These are phyloP conservation scores for Moesziomyces parantarcticus DNA, from an alignment of 1,284 basidiomycete species.

Conservation along the genomic window DNA sequence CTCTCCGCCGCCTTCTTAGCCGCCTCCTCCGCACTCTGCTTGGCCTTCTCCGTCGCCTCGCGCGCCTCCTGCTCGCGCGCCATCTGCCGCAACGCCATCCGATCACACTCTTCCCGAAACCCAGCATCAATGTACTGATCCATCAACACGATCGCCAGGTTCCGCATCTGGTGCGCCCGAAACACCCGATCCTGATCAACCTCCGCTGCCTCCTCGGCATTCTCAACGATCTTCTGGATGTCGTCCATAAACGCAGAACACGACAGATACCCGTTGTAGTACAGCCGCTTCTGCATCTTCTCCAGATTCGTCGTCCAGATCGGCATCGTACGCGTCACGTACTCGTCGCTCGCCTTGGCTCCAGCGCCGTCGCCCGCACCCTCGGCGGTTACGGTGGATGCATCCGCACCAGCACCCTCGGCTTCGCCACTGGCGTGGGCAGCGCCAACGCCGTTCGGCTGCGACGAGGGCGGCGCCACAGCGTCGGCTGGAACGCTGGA, in stretches of 20 bases:
- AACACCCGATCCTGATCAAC: constrained; percentile 79
- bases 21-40: constrained; percentile 57
- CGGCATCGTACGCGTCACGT: constrained; percentile 53
- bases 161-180: constrained; percentile 90
- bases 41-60: constrained; percentile 74
- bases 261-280: constrained; percentile 87
- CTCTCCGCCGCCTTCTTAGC: constrained; percentile 36
- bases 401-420: constrained; percentile 2
- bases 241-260: constrained; percentile 88
- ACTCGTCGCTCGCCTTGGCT: constrained; percentile 2
- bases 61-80: constrained; percentile 70
- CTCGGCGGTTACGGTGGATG: constrained; percentile 13
- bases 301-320: constrained; percentile 74
- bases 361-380: not conserved
- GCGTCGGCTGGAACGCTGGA: constrained; percentile 1
- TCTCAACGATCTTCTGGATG: constrained; percentile 86
- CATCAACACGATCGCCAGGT: constrained; percentile 84
- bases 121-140: constrained; percentile 84
- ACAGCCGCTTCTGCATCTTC: constrained; percentile 86
- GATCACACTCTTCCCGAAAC: constrained; percentile 84
- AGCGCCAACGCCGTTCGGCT: constrained; percentile 10
- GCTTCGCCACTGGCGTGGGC: constrained; percentile 1
- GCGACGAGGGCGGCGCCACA: constrained; percentile 22
- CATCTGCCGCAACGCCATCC: constrained; percentile 83
- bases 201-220: constrained; percentile 74